These are phyloP conservation scores for Eimeria sp. DNA, from an alignment of 169 alveolate species.

Conservation along the genomic window DNA sequence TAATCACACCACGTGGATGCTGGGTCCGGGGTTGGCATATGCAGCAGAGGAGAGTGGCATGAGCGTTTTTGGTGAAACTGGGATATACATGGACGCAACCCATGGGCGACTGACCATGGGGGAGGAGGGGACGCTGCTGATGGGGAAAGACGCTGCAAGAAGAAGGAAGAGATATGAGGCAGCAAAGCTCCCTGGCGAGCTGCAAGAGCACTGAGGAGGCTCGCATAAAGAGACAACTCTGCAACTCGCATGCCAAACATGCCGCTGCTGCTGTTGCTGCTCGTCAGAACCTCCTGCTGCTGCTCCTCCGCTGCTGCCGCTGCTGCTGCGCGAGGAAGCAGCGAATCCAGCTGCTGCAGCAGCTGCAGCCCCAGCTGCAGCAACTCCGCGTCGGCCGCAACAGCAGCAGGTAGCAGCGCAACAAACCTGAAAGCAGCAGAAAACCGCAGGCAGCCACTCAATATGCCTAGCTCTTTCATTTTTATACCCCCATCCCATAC, in stretches of 20 bases:
- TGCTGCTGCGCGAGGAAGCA: too few species aligned
- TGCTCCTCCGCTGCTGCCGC: background rate
- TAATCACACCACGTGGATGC: too few species aligned
- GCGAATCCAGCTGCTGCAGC: too few species aligned
- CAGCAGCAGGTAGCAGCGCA: conserved; percentile 17
- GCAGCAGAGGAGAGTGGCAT: too few species aligned
- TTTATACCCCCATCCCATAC: background rate
- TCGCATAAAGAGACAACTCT: background rate
- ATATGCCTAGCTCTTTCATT: background rate
- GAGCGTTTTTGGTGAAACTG: too few species aligned
- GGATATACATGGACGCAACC: background rate
- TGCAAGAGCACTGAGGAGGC: conserved; percentile 23
- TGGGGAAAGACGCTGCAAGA: background rate
- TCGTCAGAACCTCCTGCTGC: conserved; percentile 10
- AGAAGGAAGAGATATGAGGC: background rate
- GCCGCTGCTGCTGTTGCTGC: too few species aligned
- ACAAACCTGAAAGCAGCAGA: background rate
- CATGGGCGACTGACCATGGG: background rate
- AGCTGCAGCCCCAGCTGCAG: too few species aligned
- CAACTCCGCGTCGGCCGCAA: conserved; percentile 38
- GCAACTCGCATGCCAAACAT: background rate
- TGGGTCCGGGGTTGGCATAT: too few species aligned
- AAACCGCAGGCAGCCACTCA: background rate
- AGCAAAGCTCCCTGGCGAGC: conserved; percentile 12
- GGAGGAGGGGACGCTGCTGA: conserved; percentile 30